Evolutionary conservation across 768 basidiomycete genomes (phyloP).

Genomic region (Collybia sordida): DNA sequence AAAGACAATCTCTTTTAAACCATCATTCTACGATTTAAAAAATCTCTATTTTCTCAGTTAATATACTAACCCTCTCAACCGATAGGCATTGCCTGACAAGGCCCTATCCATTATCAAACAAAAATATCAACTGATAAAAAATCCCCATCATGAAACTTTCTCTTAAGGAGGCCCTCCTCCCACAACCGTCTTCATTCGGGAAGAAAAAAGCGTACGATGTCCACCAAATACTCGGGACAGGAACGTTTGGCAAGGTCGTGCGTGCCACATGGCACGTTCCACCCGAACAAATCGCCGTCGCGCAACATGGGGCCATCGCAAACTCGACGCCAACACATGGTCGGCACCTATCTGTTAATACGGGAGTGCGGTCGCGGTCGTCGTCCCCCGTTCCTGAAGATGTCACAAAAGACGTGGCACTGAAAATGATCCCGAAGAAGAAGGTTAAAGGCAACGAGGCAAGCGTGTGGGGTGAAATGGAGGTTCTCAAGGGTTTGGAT

Average conservation of each 20-base stretch:
- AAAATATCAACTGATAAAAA: no score
- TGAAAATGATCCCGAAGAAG: slow-evolving; percentile 94
- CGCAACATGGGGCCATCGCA: slow-evolving; percentile 57
- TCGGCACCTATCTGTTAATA: slow-evolving; percentile 10
- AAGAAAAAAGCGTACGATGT: slow-evolving; percentile 86
- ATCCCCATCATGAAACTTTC: slow-evolving; percentile 37
- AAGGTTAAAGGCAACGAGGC: slow-evolving; percentile 90
- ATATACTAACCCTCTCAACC: no score
- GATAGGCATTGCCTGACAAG: no score
- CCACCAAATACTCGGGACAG: slow-evolving; percentile 72
- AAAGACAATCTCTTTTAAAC: no score
- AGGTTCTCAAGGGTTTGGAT: slow-evolving; percentile 83
- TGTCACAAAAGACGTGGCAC: slow-evolving; percentile 70
- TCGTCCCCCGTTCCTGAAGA: slow-evolving; percentile 25
- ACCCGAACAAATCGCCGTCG: slow-evolving; percentile 51
- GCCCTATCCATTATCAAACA: no score
- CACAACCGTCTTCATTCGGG: slow-evolving; percentile 80
- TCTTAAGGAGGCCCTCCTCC: slow-evolving; percentile 61
- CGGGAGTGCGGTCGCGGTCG: slow-evolving; percentile 21
- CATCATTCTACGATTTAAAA: no score
- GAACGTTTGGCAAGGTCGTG: slow-evolving; percentile 91
- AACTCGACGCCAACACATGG: slow-evolving; percentile 19
- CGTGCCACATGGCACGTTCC: slow-evolving; percentile 80
- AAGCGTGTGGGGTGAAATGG: slow-evolving; percentile 92
- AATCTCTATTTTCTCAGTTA: no score